phyloP scores from a whole-genome alignment of 2,329 filamentous ascomycete genomes.

The Pseudogymnoascus sp. region DNA sequence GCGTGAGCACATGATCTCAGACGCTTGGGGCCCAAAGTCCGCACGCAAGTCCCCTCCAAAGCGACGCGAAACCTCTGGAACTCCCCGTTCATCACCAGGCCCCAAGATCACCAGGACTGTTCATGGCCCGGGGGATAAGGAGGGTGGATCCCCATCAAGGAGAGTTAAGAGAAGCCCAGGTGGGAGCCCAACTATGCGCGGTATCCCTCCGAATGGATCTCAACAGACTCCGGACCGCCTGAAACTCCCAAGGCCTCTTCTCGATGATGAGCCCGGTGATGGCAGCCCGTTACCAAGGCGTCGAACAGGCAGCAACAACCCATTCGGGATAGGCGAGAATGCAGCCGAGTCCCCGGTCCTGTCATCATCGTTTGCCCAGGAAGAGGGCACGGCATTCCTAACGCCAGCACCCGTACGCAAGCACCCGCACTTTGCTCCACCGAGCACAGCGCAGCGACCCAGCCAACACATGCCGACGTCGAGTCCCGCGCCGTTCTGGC shows the following conservation, averaged over 20 bases:
- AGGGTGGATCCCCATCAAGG: conserved; percentile 42
- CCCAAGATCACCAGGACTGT: conserved; percentile 12
- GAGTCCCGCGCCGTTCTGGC: conserved; percentile 83
- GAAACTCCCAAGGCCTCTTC: conserved; percentile 25
- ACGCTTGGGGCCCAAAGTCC: conserved; percentile 35
- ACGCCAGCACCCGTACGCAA: conserved; percentile 68
- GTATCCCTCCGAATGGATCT: conserved; percentile 34
- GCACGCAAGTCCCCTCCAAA: conserved; percentile 7
- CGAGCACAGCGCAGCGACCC: conserved; percentile 71
- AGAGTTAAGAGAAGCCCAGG: conserved; percentile 49
- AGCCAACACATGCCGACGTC: conserved; percentile 82
- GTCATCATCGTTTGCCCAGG: conserved; percentile 54
- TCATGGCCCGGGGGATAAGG: conserved; percentile 38
- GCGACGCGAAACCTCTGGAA: neutral
- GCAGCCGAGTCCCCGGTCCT: conserved; percentile 48
- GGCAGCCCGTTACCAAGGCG: conserved; percentile 55
- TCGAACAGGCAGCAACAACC: conserved; percentile 35
- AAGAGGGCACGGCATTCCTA: conserved; percentile 54
- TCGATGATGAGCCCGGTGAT: conserved; percentile 33
- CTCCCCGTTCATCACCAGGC: neutral
- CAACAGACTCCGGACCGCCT: conserved; percentile 53
- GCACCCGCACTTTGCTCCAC: conserved; percentile 67
- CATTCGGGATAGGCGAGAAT: conserved; percentile 41
- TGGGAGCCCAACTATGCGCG: conserved; percentile 47
- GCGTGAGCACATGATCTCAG: conserved; percentile 80